Evolutionary conservation across 1,139 yeast genomes (phyloP).

Genomic region (Yamadazyma taylorii): DNA sequence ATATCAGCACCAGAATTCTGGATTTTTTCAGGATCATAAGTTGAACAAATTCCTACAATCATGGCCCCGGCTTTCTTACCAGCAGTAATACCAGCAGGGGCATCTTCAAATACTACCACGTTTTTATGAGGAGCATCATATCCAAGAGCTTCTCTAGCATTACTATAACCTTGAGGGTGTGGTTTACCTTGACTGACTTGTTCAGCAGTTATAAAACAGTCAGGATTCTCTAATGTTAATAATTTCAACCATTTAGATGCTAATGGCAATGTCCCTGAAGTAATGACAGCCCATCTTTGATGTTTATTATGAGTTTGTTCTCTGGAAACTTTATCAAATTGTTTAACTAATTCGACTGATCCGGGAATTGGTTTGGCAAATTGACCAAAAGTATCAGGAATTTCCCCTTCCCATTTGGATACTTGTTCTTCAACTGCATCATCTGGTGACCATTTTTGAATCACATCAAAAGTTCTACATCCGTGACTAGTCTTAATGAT

Average conservation of each 20-base stretch:
- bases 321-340: conserved; percentile 41
- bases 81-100: conserved; percentile 80
- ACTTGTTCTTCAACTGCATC: conserved; percentile 64
- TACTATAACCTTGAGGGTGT: conserved; percentile 72
- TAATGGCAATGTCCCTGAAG: conserved; percentile 72
- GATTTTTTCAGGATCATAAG: conserved; percentile 64
- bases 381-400: conserved; percentile 68
- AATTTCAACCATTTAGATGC: conserved; percentile 75
- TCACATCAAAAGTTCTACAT: conserved; percentile 75
- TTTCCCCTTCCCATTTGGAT: conserved; percentile 62
- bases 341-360: conserved; percentile 56
- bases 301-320: conserved; percentile 38
- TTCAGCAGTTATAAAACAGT: conserved; percentile 74
- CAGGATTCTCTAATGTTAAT: conserved; percentile 59
- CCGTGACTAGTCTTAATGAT: conserved; percentile 76
- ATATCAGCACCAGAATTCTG: conserved; percentile 73
- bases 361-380: conserved; percentile 72
- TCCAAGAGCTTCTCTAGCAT: conserved; percentile 58
- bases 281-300: conserved; percentile 74
- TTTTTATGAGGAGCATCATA: conserved; percentile 42
- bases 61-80: conserved; percentile 81
- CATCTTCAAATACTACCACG: conserved; percentile 77
- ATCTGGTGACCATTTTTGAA: conserved; percentile 69
- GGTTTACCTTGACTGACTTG: conserved; percentile 75
- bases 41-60: conserved; percentile 76